These are phyloP conservation scores for Podospora appendiculata DNA, from an alignment of 495 filamentous ascomycete genomes.

Conservation along the genomic window DNA sequence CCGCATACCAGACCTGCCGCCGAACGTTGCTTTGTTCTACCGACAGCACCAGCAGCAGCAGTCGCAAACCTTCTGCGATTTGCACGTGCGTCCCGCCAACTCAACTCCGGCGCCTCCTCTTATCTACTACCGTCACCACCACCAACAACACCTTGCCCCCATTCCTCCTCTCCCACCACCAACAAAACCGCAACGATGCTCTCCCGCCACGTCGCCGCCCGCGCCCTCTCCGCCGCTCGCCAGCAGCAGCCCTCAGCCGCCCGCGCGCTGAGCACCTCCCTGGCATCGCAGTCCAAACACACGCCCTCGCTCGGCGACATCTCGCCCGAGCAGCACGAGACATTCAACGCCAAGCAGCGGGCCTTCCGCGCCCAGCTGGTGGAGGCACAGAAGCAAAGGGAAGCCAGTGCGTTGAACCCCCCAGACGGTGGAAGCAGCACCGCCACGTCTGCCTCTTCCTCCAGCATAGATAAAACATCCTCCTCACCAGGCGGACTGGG, in stretches of 20 bases:
- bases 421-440: too few species aligned
- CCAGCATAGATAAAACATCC: constrained; percentile 44
- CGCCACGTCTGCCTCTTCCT: constrained; percentile 21
- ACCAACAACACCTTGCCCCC: background rate
- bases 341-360: constrained; percentile 74
- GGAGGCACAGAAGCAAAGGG: constrained; percentile 67
- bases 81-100: background rate
- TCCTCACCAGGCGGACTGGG: constrained; percentile 44
- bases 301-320: constrained; percentile 83
- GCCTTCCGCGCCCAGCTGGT: constrained; percentile 79
- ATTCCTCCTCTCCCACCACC: background rate
- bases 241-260: constrained; percentile 12
- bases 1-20: too few species aligned
- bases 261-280: constrained; percentile 55
- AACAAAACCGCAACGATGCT: constrained; percentile 15
- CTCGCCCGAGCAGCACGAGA: constrained; percentile 51
- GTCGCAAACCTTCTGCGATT: too few species aligned
- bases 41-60: too few species aligned
- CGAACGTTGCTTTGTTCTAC: too few species aligned
- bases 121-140: background rate
- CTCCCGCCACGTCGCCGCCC: constrained; percentile 17
- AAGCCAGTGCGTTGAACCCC: constrained; percentile 60
- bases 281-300: constrained; percentile 35
- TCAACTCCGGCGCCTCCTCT: background rate
- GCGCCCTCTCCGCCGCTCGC: constrained; percentile 18